Percentiles rank a stretch among this genome's conserved stretches.
Conservation (phyloP, 78 protist genomes). For the slime mould (Dictyostelium discoideum) region DNA sequence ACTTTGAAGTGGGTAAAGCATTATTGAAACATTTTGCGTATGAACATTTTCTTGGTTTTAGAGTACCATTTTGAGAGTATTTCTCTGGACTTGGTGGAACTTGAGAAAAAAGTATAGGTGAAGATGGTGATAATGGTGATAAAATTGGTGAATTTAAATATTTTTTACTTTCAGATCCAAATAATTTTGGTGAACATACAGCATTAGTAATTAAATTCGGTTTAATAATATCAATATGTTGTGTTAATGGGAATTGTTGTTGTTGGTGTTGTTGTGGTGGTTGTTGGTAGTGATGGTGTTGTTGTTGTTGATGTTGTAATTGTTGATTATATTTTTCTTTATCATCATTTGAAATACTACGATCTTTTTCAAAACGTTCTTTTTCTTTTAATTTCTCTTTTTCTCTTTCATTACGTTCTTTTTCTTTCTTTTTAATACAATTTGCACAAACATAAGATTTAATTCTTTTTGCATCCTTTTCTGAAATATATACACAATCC, state of each 20-base stretch:
- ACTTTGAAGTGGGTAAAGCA: conserved; percentile 39
- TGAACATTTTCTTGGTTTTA: conserved; percentile 21
- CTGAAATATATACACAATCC: conserved; percentile 76
- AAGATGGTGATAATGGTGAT: conserved; percentile 13
- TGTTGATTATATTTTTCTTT: neutral
- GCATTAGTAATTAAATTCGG: neutral
- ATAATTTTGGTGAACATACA: neutral
- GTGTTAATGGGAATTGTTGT: neutral
- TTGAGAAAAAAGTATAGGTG: neutral
- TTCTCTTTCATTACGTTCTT: neutral
- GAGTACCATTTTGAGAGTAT: neutral
- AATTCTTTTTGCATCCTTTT: conserved; percentile 72
- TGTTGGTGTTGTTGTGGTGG: neutral
- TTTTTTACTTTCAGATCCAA: neutral
- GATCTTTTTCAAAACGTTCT: neutral
- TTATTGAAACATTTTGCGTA: conserved; percentile 19
- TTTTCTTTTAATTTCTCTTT: neutral
- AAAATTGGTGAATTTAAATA: neutral
- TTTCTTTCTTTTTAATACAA: conserved; percentile 36
- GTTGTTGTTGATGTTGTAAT: neutral
- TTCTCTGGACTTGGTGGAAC: neutral
- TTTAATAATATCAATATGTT: neutral
- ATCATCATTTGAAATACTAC: neutral
- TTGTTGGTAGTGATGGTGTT: neutral
- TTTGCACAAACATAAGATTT: conserved; percentile 64